Base-by-base conservation (phyloP, 192 early-diverging fungal species). In the Cetraspora pellucida region DNA sequence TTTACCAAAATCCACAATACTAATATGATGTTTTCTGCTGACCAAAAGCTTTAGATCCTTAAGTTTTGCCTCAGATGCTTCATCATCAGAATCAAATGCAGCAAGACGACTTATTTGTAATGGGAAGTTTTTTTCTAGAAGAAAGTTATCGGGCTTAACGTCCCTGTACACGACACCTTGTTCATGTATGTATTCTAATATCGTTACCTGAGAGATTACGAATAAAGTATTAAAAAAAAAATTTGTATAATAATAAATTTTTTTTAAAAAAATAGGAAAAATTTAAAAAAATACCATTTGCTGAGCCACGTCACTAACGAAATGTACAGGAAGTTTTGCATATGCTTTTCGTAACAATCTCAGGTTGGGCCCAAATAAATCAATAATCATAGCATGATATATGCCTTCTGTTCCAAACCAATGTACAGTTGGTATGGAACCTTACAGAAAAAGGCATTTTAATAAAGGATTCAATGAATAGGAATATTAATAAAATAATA, bases 91-190 rank as follows among this genome's bases (percentile, higher is more conserved):
- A 77, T 77, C 37, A 59, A 71, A 67, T 67, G 74, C 77, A 13
- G 75, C 59, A n/a, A 78, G 74, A 1, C 27, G 59, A 27, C 30
- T 66, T 21, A 75, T 77, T 43, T 80, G 77, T 9, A 84, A 21
- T 13, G 11, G 50, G 45, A 84, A 81, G 17, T 78, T 73, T 1
- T 74, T 79, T 77, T 90, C 88, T 6, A 90, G 75, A 69, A 90
- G 74, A 54, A 87, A 89, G 80, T 90, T 90, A 55, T 90, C 89
- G 9, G 87, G 87, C 43, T 90, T 90, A 23, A 90, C 75, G 63
- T 90, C 89, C 19, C 89, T 87, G 49, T 90, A 90, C 16, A 90
- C 88, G 14, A 90, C 84, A 9, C 86, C 85, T 75, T 83, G 81
- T 58, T 82, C 82, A 64, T 91, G 90, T 55, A 91, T 81, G 55